Evolutionary conservation across 805 yeast genomes (phyloP).

Genomic region (Lipomyces lipofer): DNA sequence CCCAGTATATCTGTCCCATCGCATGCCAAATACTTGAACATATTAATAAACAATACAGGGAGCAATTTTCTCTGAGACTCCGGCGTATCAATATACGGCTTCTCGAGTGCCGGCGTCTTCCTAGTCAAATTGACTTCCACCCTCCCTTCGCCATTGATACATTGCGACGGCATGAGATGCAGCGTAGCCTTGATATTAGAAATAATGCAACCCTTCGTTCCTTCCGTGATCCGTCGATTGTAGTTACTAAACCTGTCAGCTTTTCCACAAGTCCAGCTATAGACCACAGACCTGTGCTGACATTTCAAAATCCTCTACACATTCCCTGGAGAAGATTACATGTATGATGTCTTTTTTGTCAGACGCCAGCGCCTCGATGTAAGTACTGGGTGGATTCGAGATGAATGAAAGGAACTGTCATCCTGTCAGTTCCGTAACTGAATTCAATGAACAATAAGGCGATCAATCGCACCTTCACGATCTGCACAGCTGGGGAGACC

Average conservation of each 20-base stretch:
- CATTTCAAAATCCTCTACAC: constrained; percentile 3
- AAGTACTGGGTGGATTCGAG: constrained; percentile 7
- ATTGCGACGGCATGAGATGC: constrained; percentile 15
- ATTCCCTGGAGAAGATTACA: constrained; percentile 11
- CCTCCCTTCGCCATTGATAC: constrained; percentile 1
- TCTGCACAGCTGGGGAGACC: neutral
- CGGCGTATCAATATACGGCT: neutral
- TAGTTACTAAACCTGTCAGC: constrained; percentile 2
- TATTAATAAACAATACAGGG: constrained; percentile 12
- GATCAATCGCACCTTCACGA: constrained; percentile 12
- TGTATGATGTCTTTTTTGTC: constrained; percentile 8
- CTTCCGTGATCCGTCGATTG: constrained; percentile 6
- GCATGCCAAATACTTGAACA: constrained; percentile 13
- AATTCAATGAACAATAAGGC: no score
- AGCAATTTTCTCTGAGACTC: neutral
- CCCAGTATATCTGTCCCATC: constrained; percentile 17
- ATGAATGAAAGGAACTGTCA: constrained; percentile 6
- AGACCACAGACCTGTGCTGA: neutral
- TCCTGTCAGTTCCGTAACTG: neutral
- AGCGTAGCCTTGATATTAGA: constrained; percentile 1
- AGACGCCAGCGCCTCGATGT: constrained; percentile 9
- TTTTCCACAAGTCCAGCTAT: neutral
- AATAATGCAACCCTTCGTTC: constrained; percentile 13
- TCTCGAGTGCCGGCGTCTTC: neutral
- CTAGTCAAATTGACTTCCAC: constrained; percentile 5